phyloP scores from a whole-genome alignment of 2,329 filamentous ascomycete genomes.

The Paracamarosporium sp. region DNA sequence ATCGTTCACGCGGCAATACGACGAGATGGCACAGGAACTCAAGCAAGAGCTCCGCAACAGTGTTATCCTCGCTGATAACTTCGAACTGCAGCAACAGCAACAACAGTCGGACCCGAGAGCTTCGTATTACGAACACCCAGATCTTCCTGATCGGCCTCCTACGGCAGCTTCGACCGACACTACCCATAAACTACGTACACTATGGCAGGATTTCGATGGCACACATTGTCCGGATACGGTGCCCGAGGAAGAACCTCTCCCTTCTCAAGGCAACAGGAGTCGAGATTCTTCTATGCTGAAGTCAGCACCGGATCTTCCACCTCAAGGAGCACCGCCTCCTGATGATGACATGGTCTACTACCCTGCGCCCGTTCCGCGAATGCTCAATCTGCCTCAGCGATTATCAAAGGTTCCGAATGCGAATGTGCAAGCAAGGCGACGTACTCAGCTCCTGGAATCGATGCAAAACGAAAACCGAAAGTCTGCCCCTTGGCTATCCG shows the following conservation, averaged over 20 bases:
- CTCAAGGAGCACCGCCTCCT: constrained; percentile 57
- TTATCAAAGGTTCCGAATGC: constrained; percentile 76
- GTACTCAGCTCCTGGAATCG: constrained; percentile 74
- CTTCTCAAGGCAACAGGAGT: constrained; percentile 30
- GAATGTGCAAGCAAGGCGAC: constrained; percentile 70
- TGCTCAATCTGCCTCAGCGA: constrained; percentile 90
- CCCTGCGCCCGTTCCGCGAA: constrained; percentile 89
- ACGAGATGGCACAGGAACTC: constrained; percentile 44
- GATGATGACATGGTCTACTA: constrained; percentile 91
- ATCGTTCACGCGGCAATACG: constrained; percentile 46
- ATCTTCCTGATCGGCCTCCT: constrained; percentile 53
- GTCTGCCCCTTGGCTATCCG: constrained; percentile 56
- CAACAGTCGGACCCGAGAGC: constrained; percentile 11
- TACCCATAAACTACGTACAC: constrained; percentile 68
- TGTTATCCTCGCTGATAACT: constrained; percentile 17
- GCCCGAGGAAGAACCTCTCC: constrained; percentile 35
- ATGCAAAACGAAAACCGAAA: constrained; percentile 64
- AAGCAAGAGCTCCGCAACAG: constrained; percentile 37
- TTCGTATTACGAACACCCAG: constrained; percentile 16
- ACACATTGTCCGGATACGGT: constrained; percentile 70
- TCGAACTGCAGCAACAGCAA: constrained; percentile 16
- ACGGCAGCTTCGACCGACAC: constrained; percentile 67
- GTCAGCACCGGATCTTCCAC: constrained; percentile 23
- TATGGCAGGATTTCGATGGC: constrained; percentile 84
- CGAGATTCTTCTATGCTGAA: constrained; percentile 53